phyloP scores from a whole-genome alignment of 2,329 filamentous ascomycete species.

The Cladosporium sp. region DNA sequence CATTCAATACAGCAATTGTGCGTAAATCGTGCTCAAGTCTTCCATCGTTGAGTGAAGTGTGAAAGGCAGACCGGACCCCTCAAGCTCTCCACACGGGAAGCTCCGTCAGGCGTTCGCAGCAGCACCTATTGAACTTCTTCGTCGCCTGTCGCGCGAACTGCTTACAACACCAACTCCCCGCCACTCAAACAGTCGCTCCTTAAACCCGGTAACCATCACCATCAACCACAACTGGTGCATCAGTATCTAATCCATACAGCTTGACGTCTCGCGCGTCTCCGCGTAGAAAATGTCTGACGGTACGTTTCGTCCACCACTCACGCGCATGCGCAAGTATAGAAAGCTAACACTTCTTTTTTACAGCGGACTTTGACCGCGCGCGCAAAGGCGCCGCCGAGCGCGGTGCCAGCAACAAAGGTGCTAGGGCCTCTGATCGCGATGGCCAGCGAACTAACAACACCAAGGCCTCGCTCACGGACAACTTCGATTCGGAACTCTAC shows the following conservation, averaged over 20 bases:
- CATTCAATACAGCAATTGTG: neutral
- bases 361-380: constrained; percentile 82
- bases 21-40: neutral
- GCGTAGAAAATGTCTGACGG: constrained; percentile 37
- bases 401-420: constrained; percentile 80
- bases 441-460: constrained; percentile 77
- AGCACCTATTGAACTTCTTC: neutral
- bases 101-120: neutral
- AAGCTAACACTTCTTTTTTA: constrained; percentile 8
- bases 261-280: constrained; percentile 16
- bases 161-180: neutral
- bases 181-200: neutral
- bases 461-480: constrained; percentile 88
- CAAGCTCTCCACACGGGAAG: neutral
- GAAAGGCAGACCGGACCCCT: neutral
- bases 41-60: neutral
- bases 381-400: constrained; percentile 89
- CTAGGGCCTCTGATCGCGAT: constrained; percentile 73
- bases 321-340: constrained; percentile 14
- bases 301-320: constrained; percentile 21
- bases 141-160: neutral
- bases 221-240: neutral
- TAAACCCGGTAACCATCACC: constrained; percentile 6
- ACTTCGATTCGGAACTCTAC: constrained; percentile 86
- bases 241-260: constrained; percentile 13